Percentiles rank a stretch among this genome's conserved stretches.
Evolutionary conservation across 2,329 filamentous ascomycete genomes (phyloP).

Genomic region (Ceratocystis albifundus): DNA sequence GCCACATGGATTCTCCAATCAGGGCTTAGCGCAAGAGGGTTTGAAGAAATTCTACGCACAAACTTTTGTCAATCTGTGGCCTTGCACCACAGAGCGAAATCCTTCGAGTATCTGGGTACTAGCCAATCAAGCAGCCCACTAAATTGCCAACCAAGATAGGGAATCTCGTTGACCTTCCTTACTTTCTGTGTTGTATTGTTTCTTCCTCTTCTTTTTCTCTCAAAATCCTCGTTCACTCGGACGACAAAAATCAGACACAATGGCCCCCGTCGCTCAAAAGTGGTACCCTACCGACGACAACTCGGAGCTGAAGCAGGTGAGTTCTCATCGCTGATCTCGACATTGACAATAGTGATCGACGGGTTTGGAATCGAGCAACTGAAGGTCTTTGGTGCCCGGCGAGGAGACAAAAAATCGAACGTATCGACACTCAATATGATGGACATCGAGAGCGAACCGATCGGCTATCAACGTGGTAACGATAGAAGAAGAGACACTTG

Average conservation of each 20-base stretch:
- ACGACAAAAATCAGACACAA: slow-evolving; percentile 33
- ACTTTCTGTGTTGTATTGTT: slow-evolving; percentile 22
- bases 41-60: slow-evolving; percentile 33
- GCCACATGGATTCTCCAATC: slow-evolving; percentile 26
- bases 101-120: slow-evolving; percentile 17
- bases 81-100: slow-evolving; percentile 23
- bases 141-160: slow-evolving; percentile 24
- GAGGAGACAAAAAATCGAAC: slow-evolving; percentile 4
- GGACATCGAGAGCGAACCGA: not conserved
- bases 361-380: slow-evolving; percentile 11
- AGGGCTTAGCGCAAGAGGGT: slow-evolving; percentile 33
- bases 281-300: slow-evolving; percentile 98
- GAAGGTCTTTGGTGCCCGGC: not conserved
- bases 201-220: slow-evolving; percentile 23
- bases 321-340: slow-evolving; percentile 34
- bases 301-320: slow-evolving; percentile 82
- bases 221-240: slow-evolving; percentile 23
- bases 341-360: slow-evolving; percentile 26
- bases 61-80: slow-evolving; percentile 29
- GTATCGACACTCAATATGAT: slow-evolving; percentile 7
- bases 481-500: not conserved
- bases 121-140: slow-evolving; percentile 20
- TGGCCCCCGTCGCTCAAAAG: slow-evolving; percentile 81
- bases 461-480: not conserved
- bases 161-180: slow-evolving; percentile 27